These are phyloP conservation scores for Chaetoceros muelleri DNA, from an alignment of 108 stramenopile genomes.

Conservation along the genomic window DNA sequence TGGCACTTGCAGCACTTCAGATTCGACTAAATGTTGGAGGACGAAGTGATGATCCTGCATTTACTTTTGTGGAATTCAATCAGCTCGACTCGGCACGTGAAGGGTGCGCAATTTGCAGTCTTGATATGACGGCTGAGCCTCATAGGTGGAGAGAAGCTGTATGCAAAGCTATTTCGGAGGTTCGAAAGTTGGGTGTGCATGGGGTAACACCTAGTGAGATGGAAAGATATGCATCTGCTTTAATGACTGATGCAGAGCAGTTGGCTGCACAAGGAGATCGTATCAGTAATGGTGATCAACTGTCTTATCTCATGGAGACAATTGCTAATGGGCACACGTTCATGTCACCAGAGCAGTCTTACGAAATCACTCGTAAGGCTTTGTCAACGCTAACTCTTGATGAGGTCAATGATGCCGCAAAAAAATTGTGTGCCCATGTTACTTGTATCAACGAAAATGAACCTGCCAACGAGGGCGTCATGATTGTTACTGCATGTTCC, in stretches of 20 bases:
- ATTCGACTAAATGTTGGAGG: constrained; percentile 93
- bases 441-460: constrained; percentile 64
- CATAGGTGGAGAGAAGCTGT: constrained; percentile 91
- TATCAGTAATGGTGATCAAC: constrained; percentile 87
- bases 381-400: constrained; percentile 84
- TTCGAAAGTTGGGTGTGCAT: constrained; percentile 81
- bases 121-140: constrained; percentile 93
- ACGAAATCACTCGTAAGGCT: constrained; percentile 76
- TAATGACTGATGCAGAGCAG: constrained; percentile 91
- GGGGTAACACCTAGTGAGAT: constrained; percentile 89
- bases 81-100: constrained; percentile 94
- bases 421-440: constrained; percentile 89
- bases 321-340: constrained; percentile 94
- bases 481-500: constrained; percentile 74
- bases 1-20: constrained; percentile 89
- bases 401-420: constrained; percentile 88
- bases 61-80: constrained; percentile 97
- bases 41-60: constrained; percentile 85
- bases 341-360: constrained; percentile 91
- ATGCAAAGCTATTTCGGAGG: constrained; percentile 79
- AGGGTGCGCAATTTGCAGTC: constrained; percentile 93
- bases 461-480: constrained; percentile 35
- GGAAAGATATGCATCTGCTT: constrained; percentile 84
- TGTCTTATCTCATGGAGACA: constrained; percentile 93
- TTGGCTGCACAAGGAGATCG: constrained; percentile 89